Evolutionary conservation across 2,329 filamentous ascomycete species (phyloP), one percentile per base, ranked within the genome.

Genomic region (Talaromyces sp.): DNA sequence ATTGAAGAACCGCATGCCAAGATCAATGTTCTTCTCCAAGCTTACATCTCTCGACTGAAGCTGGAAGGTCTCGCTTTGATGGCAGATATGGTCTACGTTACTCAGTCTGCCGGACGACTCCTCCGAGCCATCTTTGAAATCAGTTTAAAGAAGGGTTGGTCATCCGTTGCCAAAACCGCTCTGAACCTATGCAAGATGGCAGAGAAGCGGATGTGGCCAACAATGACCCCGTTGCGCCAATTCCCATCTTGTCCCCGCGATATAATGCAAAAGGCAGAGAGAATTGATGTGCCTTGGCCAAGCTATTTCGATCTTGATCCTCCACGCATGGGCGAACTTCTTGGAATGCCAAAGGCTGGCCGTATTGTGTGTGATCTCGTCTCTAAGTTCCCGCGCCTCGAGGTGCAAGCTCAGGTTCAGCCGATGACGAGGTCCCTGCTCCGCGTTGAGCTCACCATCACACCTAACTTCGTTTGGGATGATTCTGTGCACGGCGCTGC

Each of bases 121-220:
- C 80, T 99, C 52, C 87, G 95, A 60, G 95, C 95, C 0, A 89
- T 99, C 55, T 99, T 98, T 66, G 96, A 99, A 77, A 98, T 99
- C 58, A 89, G 90, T n/a, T 78, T 99, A 66, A 96, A 93, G 78
- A 97, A 97, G 76, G 93, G 93, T 35, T 99, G 93, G 93, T 87
- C 95, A 0, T 89, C 87, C 17, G 95, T 98, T 3, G 91, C 95
- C 9, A 96, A 95, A 78, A 91, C 89, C 64, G 93, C 95, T 0
- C 81, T 99, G 49, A 91, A 96, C 68, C 83, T 99, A 58, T 99
- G 96, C 79, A 99, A 99, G 80, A 98, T 96, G 91, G 95, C 93
- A 0, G 95, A 99, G 80, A 96, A 96, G 82, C 86, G 96, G 55
- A 99, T 99, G 96, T 99, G 95, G 95, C 93, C 93, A 14, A 98